These are phyloP conservation scores for Apium graveolens DNA, from an alignment of 129 eudicot genomes.

Conservation along the genomic window DNA sequence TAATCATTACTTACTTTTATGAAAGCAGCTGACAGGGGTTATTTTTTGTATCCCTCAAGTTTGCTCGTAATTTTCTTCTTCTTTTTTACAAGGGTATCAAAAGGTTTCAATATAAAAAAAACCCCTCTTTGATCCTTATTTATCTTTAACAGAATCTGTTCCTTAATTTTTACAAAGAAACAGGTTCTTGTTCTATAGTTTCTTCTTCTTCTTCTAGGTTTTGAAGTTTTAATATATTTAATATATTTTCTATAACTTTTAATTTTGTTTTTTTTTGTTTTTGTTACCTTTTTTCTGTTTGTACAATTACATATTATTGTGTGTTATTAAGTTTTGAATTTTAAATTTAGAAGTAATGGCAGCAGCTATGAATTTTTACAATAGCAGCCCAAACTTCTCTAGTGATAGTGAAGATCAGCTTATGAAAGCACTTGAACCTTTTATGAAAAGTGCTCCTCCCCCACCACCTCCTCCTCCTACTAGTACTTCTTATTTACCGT, in stretches of 20 bases:
- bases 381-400: slow-evolving; percentile 20
- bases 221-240: neutral
- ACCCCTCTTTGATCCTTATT: slow-evolving; percentile 18
- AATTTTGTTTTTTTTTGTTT: neutral
- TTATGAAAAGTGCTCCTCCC: slow-evolving; percentile 49
- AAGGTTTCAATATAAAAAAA: slow-evolving; percentile 17
- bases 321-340: neutral
- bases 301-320: neutral
- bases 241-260: neutral
- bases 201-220: neutral
- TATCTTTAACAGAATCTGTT: neutral
- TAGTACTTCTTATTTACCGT: slow-evolving; percentile 16
- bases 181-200: slow-evolving; percentile 2
- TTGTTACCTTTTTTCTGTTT: neutral
- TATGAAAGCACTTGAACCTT: slow-evolving; percentile 86
- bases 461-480: neutral
- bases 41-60: slow-evolving; percentile 33
- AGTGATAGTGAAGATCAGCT: slow-evolving; percentile 37
- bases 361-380: slow-evolving; percentile 31
- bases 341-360: slow-evolving; percentile 23
- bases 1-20: neutral
- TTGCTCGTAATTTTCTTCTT: neutral
- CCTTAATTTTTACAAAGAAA: slow-evolving; percentile 12
- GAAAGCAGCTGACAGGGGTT: slow-evolving; percentile 27
- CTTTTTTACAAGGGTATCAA: slow-evolving; percentile 2